phyloP scores from a whole-genome alignment of 371 early-diverging fungal species.

The Circinella minor region DNA sequence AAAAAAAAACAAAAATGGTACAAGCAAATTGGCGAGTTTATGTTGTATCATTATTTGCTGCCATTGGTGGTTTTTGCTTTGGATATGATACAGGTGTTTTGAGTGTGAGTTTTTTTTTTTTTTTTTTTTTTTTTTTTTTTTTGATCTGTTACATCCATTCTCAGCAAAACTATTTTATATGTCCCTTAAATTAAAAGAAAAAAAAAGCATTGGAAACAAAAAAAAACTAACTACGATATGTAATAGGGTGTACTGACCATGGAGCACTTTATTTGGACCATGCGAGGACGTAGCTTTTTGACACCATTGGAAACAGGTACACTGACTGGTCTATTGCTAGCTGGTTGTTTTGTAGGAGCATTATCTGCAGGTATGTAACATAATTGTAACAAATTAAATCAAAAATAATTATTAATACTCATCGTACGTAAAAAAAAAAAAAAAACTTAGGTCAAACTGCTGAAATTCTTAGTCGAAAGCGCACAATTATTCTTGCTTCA shows the following conservation, averaged over 20 bases:
- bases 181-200: no score
- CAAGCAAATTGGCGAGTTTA: slow-evolving; percentile 34
- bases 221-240: background rate
- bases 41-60: slow-evolving; percentile 42
- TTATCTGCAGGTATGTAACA: slow-evolving; percentile 38
- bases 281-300: slow-evolving; percentile 35
- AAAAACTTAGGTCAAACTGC: slow-evolving; percentile 23
- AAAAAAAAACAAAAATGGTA: background rate
- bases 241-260: slow-evolving; percentile 42
- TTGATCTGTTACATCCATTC: slow-evolving; percentile 38
- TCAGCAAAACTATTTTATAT: no score
- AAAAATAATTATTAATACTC: background rate
- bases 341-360: slow-evolving; percentile 58
- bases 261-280: slow-evolving; percentile 44
- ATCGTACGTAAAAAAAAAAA: background rate
- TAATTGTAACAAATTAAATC: no score
- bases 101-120: slow-evolving; percentile 15
- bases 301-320: slow-evolving; percentile 46
- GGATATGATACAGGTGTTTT: slow-evolving; percentile 63
- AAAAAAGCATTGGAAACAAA: no score
- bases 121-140: background rate
- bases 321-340: slow-evolving; percentile 49
- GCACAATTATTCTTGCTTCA: slow-evolving; percentile 40
- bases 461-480: slow-evolving; percentile 47
- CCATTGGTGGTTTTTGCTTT: slow-evolving; percentile 58